Evolutionary conservation across 2,329 filamentous ascomycete genomes (phyloP).

Genomic region (Colletotrichum salicis): DNA sequence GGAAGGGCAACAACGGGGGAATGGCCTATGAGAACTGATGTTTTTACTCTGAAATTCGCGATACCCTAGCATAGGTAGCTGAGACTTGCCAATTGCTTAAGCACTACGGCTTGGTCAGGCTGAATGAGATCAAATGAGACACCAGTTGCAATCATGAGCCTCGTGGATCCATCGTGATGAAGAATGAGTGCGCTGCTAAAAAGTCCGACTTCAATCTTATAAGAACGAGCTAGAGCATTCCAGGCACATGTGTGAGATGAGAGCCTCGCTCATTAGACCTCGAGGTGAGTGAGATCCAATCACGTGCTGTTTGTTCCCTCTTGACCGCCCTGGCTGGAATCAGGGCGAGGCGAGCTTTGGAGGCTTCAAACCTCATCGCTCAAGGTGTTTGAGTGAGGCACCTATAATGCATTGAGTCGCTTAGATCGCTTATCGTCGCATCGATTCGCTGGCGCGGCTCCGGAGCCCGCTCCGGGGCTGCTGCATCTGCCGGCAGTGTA

Average conservation of each 20-base stretch:
- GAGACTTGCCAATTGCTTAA: neutral
- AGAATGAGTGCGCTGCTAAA: too few species aligned
- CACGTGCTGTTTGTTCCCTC: neutral
- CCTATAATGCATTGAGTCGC: neutral
- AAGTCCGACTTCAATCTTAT: too few species aligned
- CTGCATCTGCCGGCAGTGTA: neutral
- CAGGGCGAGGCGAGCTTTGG: neutral
- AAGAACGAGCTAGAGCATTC: too few species aligned
- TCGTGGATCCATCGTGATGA: too few species aligned
- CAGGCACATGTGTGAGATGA: neutral
- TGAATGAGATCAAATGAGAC: neutral
- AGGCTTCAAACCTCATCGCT: neutral
- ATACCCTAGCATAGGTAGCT: slow-evolving; percentile 15
- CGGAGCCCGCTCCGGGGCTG: neutral
- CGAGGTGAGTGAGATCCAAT: neutral
- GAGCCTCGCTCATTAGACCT: neutral
- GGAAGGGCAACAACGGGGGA: neutral
- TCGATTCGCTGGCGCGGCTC: neutral
- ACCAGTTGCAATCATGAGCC: too few species aligned
- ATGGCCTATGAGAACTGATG: neutral
- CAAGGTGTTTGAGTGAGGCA: neutral
- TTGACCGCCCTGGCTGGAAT: neutral
- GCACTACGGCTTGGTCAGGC: too few species aligned
- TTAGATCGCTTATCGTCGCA: neutral
- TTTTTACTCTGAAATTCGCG: slow-evolving; percentile 6